Base-by-base conservation (phyloP, 495 filamentous ascomycete species). In the Articulospora tetracladia region DNA sequence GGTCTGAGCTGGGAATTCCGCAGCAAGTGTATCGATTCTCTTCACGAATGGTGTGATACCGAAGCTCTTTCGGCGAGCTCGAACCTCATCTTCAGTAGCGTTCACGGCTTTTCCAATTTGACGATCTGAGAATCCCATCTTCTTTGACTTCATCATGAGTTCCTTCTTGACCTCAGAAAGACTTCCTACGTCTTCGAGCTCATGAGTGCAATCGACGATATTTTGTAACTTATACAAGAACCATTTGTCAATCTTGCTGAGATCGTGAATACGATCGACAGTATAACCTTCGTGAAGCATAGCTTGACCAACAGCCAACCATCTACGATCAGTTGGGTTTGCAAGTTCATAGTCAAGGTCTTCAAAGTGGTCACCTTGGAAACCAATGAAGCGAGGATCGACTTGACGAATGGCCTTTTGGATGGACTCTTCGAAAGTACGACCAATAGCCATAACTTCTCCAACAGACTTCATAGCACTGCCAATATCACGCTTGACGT, bases 351-450 rank as follows among this genome's bases (percentile, higher is more conserved):
- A 88, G 70, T 98, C 94, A 22, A 98, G 81, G 67, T 97, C 83
- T 20, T 96, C 92, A 68, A 97, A 98, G 66, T 93, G 83, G 68
- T 88, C 94, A 57, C 93, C 93, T 79, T 98, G 94, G 77, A 98
- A 93, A 64, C 93, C 93, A 61, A 93, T 71, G 72, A 87, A 98
- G 61, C 82, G 83, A 55, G 93, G 93, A 71, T 98, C 93, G 59
- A 98, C 93, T 77, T 96, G 92, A 48, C 93, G 87, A 68, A 96
- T 93, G 62, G 93, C 93, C 76, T 98, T 98, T 74, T 98, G 93
- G 73, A 98, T 93, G n/a, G 91, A 96, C 76, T 98, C 93, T 74
- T 98, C 94, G 65, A 96, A 98, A 39, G 94, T 97, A 70, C 93
- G 85, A 61, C 93, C 93, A 73, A 98, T 98, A 53, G 93, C 94